Evolutionary conservation across 78 protist genomes (phyloP).

Genomic region (Parvularia atlantis): DNA sequence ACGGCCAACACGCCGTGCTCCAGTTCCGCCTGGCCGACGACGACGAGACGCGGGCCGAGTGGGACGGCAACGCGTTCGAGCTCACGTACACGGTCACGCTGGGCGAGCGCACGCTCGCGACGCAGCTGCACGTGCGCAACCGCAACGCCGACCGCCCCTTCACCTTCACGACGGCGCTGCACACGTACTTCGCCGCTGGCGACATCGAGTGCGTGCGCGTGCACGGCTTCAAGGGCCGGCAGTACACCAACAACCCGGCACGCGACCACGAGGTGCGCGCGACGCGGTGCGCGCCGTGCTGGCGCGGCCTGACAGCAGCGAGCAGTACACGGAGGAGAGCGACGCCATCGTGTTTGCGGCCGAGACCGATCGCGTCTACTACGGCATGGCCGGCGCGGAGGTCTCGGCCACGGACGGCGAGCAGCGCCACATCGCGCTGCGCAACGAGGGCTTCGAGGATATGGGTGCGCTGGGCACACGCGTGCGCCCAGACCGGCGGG

Average conservation of each 20-base stretch:
- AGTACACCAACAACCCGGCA: conserved; percentile 20
- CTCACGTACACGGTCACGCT: conserved; percentile 5
- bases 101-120: background rate
- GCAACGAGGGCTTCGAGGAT: too few relatives aligned
- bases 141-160: conserved; percentile 5
- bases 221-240: conserved; percentile 12
- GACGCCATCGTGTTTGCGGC: too few relatives aligned
- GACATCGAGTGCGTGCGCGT: conserved; percentile 3
- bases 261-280: too few relatives aligned
- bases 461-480: too few relatives aligned
- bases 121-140: conserved; percentile 6
- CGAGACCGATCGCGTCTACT: too few relatives aligned
- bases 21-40: background rate
- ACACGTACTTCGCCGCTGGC: conserved; percentile 40
- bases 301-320: too few relatives aligned
- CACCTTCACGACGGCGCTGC: conserved; percentile 49
- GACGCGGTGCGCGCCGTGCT: too few relatives aligned
- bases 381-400: too few relatives aligned
- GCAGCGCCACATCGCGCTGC: too few relatives aligned
- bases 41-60: conserved; percentile 17
- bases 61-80: conserved; percentile 15
- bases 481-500: too few relatives aligned
- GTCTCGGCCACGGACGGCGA: too few relatives aligned
- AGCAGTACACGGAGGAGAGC: too few relatives aligned
- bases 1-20: background rate